Base-by-base conservation (phyloP, 2,329 filamentous ascomycete genomes). In the Aspergillus tubingensis region DNA sequence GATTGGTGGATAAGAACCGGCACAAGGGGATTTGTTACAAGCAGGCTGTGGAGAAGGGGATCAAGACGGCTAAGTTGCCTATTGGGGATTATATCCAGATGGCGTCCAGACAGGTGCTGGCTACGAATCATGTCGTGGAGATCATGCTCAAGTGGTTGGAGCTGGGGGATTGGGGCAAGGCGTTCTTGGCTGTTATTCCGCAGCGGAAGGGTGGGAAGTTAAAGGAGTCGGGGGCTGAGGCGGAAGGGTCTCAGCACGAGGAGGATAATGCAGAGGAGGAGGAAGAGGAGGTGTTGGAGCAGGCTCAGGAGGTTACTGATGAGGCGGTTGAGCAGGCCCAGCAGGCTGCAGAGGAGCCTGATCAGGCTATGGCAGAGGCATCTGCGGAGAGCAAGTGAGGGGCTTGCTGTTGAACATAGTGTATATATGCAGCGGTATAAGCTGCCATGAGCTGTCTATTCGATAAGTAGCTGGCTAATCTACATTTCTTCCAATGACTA, bases 1-100 rank as follows among this genome's bases (percentile, higher is more conserved):
- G 94, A 0, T 82, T 99, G 38, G 95, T 99, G 25, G 95, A 99
- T 79, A 93, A 93, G 79, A 99, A 99, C 77, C 86, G 95, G 48
- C 89, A 99, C 77, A 99, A 99, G 80, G 92, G 91, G 0, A 83
- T 99, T 39, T 99, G 95, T 77, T 92, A 96, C 82, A 89, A 88
- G 68, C 84, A 90, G 15, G 95, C 95, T 0, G 82, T 85, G 56
- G 86, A 89, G 57, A 83, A 83, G 63, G 91, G 91, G 0, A 86
- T 99, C 68, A 89, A 89, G 65, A 98, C 95, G 0, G 95, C 94
- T 2, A 93, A 92, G 73, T 77, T 99, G 58, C 95, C 95, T 0
- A 98, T 99, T 69, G 92, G 92, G n/a, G 88, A 98, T 64, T 98
- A 91, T 75, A 89, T 99, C 82, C 85, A 92, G 65, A 96, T 99